These are phyloP conservation scores for Xylaria sp. DNA, from an alignment of 2,329 filamentous ascomycete species.

Conservation along the genomic window DNA sequence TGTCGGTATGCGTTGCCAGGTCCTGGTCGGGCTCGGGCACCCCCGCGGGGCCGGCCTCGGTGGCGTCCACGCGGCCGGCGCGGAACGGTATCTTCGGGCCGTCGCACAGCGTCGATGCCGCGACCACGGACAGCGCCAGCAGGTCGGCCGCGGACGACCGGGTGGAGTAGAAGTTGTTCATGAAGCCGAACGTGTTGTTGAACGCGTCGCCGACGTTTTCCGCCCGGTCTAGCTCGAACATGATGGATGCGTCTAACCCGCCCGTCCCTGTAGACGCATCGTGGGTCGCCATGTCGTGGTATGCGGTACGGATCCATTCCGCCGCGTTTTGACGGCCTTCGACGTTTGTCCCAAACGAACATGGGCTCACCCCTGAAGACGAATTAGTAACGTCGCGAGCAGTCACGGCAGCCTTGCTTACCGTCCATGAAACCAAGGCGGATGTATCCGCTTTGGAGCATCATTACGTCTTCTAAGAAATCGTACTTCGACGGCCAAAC, in stretches of 20 bases:
- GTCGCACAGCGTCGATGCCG: conserved; percentile 29
- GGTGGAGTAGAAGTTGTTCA: conserved; percentile 27
- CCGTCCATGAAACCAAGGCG: conserved; percentile 12
- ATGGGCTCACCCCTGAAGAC: conserved; percentile 15
- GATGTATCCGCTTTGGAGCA: conserved; percentile 13
- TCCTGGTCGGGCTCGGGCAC: conserved; percentile 38
- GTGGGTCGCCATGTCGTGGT: conserved; percentile 28
- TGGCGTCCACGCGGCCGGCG: conserved; percentile 37
- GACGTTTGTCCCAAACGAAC: conserved; percentile 9
- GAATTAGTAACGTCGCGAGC: no score
- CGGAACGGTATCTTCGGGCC: conserved; percentile 35
- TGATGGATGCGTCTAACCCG: conserved; percentile 26
- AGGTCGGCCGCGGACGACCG: conserved; percentile 34
- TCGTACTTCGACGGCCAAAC: conserved; percentile 16
- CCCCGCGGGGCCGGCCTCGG: conserved; percentile 34
- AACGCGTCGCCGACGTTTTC: conserved; percentile 28
- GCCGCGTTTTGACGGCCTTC: conserved; percentile 20
- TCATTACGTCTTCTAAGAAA: conserved; percentile 15
- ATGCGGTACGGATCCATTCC: conserved; percentile 28
- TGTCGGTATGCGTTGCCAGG: conserved; percentile 28
- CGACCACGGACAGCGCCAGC: conserved; percentile 36
- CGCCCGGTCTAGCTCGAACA: conserved; percentile 21
- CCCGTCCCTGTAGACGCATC: conserved; percentile 21
- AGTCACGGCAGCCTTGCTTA: background rate
- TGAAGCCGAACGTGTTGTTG: conserved; percentile 28